Evolutionary conservation across 768 basidiomycete species (phyloP), one percentile per base, ranked within the genome.

Genomic region (Sporobolomyces roseus): DNA sequence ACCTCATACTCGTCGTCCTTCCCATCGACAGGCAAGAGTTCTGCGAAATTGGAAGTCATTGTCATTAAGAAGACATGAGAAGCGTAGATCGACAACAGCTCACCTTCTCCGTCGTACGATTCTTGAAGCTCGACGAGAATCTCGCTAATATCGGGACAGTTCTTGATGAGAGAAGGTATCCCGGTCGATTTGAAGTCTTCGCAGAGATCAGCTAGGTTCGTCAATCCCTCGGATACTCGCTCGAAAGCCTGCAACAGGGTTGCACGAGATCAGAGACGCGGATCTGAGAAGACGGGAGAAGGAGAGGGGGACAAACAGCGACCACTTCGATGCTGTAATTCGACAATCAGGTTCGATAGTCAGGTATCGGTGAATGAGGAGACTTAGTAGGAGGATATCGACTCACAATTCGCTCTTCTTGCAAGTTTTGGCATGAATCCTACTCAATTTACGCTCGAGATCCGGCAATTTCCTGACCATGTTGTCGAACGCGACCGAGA

Each of bases 351-450:
- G 5, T 30, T 36, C 46, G 29, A 32, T 21, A 30, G 25, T 32
- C 13, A n/a, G 29, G 41, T 16, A 5, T 41, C 10, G 7, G 45
- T 51, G 27, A 45, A 25, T 63, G 41, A 35, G 41, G 41, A 36
- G 53, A 9, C 17, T 54, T n/a, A n/a, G 38, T 9, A 41, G 38
- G 38, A 17, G 38, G 38, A 41, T 9, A 17, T 9, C 10, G 17
- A 36, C 68, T 25, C 50, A 59, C 25, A 99, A 99, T 75, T 96
- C 91, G 72, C 83, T 86, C 68, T 93, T 85, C 77, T 85, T 88
- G 79, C 90, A 90, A 65, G 86, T 89, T 77, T 88, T 91, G 17
- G 93, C 93, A 76, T 98, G 96, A 63, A 98, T 89, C 43, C 96
- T 88, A 16, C 93, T 93, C 14, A 99, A 87, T 65, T 96, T 86